These are phyloP conservation scores for Ilex paraguariensis DNA, from an alignment of 305 asterid genomes.

Conservation along the genomic window DNA sequence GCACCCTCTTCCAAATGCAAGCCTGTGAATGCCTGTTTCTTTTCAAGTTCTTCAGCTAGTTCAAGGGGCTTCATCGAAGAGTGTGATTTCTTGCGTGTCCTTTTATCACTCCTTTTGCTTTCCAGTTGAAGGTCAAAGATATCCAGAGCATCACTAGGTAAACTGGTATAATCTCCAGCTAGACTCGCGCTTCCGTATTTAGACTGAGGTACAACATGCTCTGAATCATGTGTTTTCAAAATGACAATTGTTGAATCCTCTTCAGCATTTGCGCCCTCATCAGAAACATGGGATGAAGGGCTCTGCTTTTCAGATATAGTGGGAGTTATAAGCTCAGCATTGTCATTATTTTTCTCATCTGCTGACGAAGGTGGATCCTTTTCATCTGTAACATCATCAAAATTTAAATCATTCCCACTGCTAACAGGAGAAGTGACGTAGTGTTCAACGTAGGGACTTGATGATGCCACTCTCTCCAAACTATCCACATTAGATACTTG, in stretches of 20 bases:
- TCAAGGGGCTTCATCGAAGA: conserved; percentile 55
- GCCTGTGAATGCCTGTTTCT: conserved; percentile 80
- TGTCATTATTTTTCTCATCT: conserved; percentile 18
- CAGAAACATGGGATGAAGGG: conserved; percentile 22
- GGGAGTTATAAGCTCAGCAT: not conserved
- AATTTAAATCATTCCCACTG: conserved; percentile 16
- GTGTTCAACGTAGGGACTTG: conserved; percentile 12
- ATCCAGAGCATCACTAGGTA: too few species aligned
- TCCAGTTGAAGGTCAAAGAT: too few species aligned
- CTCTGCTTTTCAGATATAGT: conserved; percentile 12
- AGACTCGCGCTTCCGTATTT: conserved; percentile 28
- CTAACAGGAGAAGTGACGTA: conserved; percentile 15
- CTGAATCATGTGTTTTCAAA: conserved; percentile 31
- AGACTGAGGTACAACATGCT: conserved; percentile 29
- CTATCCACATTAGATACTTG: conserved; percentile 15
- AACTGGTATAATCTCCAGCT: conserved; percentile 2
- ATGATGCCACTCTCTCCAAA: conserved; percentile 15
- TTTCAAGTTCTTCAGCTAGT: conserved; percentile 88
- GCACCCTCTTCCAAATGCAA: conserved; percentile 96
- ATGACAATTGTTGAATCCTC: conserved; percentile 20
- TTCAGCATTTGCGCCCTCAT: not conserved
- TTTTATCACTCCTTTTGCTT: not conserved
- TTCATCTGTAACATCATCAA: conserved; percentile 2
- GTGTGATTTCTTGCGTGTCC: conserved; percentile 31
- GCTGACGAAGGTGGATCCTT: conserved; percentile 13